A percentile compares a stretch with the other conserved stretches of the same genome.
These are phyloP conservation scores for Colletotrichum trifolii DNA, from an alignment of 2,329 filamentous ascomycete species.

Conservation along the genomic window DNA sequence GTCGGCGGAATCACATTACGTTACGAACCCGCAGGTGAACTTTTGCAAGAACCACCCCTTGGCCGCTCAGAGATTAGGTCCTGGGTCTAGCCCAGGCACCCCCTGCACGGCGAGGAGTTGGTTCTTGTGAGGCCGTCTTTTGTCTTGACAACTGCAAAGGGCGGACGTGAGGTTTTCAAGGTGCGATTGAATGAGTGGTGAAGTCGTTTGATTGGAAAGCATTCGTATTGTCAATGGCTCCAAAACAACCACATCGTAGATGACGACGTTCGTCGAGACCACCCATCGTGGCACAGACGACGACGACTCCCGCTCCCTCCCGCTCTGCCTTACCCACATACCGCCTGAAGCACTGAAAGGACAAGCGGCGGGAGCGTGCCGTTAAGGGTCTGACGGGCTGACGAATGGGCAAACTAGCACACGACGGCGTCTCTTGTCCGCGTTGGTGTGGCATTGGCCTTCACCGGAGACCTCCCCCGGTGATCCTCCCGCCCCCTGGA, in stretches of 20 bases:
- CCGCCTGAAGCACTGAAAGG: constrained; percentile 1
- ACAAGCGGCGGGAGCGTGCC: constrained; percentile 12
- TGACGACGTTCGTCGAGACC: not conserved
- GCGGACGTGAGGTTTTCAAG: not conserved
- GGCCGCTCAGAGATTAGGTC: constrained; percentile 22
- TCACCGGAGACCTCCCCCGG: constrained; percentile 19
- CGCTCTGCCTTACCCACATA: constrained; percentile 4
- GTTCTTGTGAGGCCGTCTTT: not conserved
- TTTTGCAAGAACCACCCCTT: constrained; percentile 6
- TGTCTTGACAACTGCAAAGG: constrained; percentile 8
- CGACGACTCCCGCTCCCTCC: constrained; percentile 4
- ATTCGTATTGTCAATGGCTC: not conserved
- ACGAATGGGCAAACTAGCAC: no score
- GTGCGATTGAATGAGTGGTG: not conserved
- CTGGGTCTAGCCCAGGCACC: constrained; percentile 6
- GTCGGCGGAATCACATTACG: constrained; percentile 13
- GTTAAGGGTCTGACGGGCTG: constrained; percentile 5
- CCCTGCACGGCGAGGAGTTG: not conserved
- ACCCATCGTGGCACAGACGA: constrained; percentile 12
- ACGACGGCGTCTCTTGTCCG: not conserved
- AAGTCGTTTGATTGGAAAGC: not conserved
- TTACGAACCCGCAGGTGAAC: constrained; percentile 13
- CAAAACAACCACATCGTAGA: not conserved
- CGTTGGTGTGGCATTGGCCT: constrained; percentile 1
- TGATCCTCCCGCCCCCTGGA: constrained; percentile 25